Percentiles rank a stretch among this genome's conserved stretches.
These are phyloP conservation scores for Mesembryanthemum crystallinum DNA, from an alignment of 148 eudicot genomes.

Conservation along the genomic window DNA sequence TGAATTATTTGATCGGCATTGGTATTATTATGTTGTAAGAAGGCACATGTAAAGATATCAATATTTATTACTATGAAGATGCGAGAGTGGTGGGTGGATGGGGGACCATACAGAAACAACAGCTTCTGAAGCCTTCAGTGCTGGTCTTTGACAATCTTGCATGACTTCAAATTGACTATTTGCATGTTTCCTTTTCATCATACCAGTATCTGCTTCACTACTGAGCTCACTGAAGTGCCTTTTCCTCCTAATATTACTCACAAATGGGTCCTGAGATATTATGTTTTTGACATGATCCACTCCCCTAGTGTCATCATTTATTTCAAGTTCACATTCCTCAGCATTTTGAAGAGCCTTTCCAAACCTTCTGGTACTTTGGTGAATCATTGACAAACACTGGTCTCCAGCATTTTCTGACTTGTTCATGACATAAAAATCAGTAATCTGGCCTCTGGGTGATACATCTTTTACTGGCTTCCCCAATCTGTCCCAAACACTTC, in stretches of 20 bases:
- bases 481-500: constrained; percentile 31
- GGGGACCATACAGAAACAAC: constrained; percentile 24
- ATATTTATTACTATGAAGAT: background rate
- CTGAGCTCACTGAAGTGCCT: constrained; percentile 10
- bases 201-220: background rate
- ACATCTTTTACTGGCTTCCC: constrained; percentile 13
- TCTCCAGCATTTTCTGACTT: background rate
- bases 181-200: background rate
- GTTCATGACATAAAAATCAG: background rate
- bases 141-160: constrained; percentile 31
- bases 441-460: constrained; percentile 3
- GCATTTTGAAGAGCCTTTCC: constrained; percentile 3
- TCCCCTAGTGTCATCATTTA: background rate
- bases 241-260: constrained; percentile 13
- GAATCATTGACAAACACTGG: background rate
- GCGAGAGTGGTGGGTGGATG: background rate
- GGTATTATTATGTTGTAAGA: background rate
- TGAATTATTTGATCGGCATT: background rate
- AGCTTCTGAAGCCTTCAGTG: constrained; percentile 22
- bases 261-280: constrained; percentile 2
- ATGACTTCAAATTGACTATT: background rate
- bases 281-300: background rate
- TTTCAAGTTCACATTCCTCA: background rate
- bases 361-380: background rate
- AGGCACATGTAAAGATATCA: background rate